Evolutionary conservation across 2,329 filamentous ascomycete genomes (phyloP), one percentile per base, ranked within the genome.

Genomic region (Aspergillus cejpii): DNA sequence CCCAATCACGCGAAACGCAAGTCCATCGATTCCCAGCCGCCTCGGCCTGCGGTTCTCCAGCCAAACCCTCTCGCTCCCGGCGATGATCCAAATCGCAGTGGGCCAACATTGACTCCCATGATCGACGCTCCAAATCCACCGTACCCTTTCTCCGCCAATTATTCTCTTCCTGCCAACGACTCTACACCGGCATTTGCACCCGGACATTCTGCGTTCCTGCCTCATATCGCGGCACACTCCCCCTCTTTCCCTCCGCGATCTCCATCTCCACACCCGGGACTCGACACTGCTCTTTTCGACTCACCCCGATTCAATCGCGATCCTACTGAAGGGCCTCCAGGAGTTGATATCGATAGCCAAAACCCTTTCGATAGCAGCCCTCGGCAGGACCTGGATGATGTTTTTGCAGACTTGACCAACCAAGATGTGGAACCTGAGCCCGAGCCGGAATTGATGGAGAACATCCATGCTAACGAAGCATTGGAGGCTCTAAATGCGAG

Each of bases 1-100:
- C 82, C 85, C 50, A 81, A 78, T 50, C 67, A 83, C 5, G 65
- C 65, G 38, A 85, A 87, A 51, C 81, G 86, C 20, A 90, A 90
- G 63, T 81, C 82, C 3, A 71, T 80, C n/a, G 74, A 78, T 38
- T 55, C 63, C 3, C 67, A 61, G 33, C 41, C 47, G 17, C 42
- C 47, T 41, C 64, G 56, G 12, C 56, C 61, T 41, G 38, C 53
- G 7, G 52, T 57, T 12, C 50, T 66, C 19, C 62, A 63, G 45
- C 63, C 64, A 5, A 55, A 59, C 6, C 52, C 67, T 31, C 49
- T 54, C 6, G 59, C 61, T 19, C 52, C 68, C 4, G 51, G 56
- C 7, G 60, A 58, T 10, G 59, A 56, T 36, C 56, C 55, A 34
- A 58, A 56, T 29, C 60, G 56, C 26, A 62, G 56, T 29, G 60